Base-by-base conservation (phyloP, 2,329 filamentous ascomycete genomes). In the Monascus ruber region DNA sequence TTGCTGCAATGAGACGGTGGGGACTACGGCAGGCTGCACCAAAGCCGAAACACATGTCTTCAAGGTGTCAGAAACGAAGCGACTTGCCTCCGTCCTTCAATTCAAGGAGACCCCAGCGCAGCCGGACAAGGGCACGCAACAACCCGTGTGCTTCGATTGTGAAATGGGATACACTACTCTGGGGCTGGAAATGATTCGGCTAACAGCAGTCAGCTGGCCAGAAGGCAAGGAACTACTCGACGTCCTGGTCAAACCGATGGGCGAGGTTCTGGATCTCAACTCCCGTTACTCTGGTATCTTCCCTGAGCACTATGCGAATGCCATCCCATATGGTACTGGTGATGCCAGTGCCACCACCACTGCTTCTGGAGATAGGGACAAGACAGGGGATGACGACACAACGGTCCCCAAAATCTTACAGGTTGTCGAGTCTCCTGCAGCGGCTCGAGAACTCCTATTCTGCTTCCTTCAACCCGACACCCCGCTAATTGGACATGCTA, bases 121-220 rank as follows among this genome's bases (percentile, higher is more conserved):
- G 26, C 47, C 50, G 33, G 45, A 48, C 8, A 54, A 59, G 44
- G 51, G 46, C 31, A 45, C 41, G 24, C 51, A 50, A 26, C 50
- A 45, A 1, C 74, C 75, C 29, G 78, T 96, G 7, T 83, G 79
- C 47, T 89, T 98, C 52, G 91, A 98, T 59, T 96, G 91, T 53
- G 91, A 98, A 58, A 98, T 98, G 91, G 85, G 85, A 4, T 96
- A 94, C 56, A 98, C 93, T 0, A 84, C 85, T 1, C 63, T 82
- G 36, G 91, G 93, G 0, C 68, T 96, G 47, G 91, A 98, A 59
- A 73, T 98, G 11, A 81, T 96, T 41, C 85, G 91, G 6, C 63
- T 98, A 3, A 96, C 91, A 0, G 88, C 85, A 4, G 81, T 89
- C 3, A 78, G 81, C 6, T 98, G 91, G 88, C 89, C 89, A 0